Conservation (phyloP, 495 filamentous ascomycete species). For the Aspergillus carlsbadensis region DNA sequence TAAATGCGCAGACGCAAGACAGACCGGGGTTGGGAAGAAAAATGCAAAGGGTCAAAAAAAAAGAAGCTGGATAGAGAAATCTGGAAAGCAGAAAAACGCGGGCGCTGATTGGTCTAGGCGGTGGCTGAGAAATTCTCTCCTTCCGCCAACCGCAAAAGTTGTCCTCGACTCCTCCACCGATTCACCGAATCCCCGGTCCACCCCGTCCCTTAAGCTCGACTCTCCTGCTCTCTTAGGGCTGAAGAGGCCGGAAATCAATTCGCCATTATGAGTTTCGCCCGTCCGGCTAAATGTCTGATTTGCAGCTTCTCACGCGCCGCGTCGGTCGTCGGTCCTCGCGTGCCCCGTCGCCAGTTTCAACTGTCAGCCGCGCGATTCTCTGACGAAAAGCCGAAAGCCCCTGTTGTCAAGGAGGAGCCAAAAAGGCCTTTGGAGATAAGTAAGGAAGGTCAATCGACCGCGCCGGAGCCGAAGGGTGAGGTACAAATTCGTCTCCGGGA, state of each 20-base stretch:
- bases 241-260: slow-evolving; percentile 26
- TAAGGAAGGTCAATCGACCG: no score
- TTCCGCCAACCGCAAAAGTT: slow-evolving; percentile 9
- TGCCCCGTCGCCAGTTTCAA: slow-evolving; percentile 54
- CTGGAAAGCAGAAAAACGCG: slow-evolving; percentile 14
- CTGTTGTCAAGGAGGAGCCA: slow-evolving; percentile 5
- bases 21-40: background rate
- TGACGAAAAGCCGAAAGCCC: slow-evolving; percentile 36
- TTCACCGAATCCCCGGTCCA: slow-evolving; percentile 18
- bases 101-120: slow-evolving; percentile 23
- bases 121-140: slow-evolving; percentile 28
- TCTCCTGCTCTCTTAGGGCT: slow-evolving; percentile 23
- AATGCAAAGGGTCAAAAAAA: no score
- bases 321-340: slow-evolving; percentile 36
- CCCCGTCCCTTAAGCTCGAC: slow-evolving; percentile 15
- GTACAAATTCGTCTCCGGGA: slow-evolving; percentile 19
- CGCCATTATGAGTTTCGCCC: slow-evolving; percentile 55
- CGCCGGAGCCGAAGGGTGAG: background rate
- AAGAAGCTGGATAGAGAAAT: slow-evolving; percentile 3
- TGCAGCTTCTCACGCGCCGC: slow-evolving; percentile 48
- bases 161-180: slow-evolving; percentile 10
- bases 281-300: slow-evolving; percentile 59
- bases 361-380: slow-evolving; percentile 37
- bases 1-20: slow-evolving; percentile 2
- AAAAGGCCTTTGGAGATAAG: background rate